Conservation (phyloP, 257 asterid species). For the Anisodus acutangulus region DNA sequence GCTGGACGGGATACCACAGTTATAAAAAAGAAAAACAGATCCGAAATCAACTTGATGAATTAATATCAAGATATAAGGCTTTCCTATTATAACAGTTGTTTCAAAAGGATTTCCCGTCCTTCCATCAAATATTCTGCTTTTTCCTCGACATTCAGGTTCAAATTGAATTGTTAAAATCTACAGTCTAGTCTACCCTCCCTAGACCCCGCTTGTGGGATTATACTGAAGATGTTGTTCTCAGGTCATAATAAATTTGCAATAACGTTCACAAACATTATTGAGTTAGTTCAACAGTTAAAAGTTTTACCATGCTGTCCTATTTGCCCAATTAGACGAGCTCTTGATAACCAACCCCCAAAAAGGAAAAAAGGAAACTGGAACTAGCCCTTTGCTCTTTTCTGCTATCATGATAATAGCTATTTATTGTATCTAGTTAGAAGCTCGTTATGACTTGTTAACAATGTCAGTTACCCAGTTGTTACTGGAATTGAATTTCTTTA, state of each 20-base stretch:
- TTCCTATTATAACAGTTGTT: not conserved
- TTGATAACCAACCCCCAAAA: not conserved
- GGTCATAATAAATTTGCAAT: not conserved
- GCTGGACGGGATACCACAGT: not conserved
- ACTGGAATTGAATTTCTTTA: constrained; percentile 1
- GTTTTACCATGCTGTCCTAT: not conserved
- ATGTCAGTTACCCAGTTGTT: not conserved
- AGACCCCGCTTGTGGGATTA: too few species aligned
- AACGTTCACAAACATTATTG: not conserved
- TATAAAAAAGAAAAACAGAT: not conserved
- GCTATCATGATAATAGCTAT: not conserved
- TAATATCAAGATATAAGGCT: not conserved
- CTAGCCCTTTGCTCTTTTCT: not conserved
- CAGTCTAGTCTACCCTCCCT: too few species aligned
- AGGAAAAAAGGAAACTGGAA: not conserved
- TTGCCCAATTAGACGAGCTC: not conserved
- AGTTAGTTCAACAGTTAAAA: not conserved
- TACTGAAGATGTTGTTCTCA: not conserved
- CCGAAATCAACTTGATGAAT: not conserved
- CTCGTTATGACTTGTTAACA: not conserved
- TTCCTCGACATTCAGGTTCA: not conserved
- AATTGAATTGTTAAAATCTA: not conserved
- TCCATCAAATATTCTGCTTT: not conserved
- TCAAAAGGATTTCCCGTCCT: not conserved
- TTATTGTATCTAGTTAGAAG: not conserved